Evolutionary conservation across 805 yeast species (phyloP).

Genomic region (Starmera quercuum): DNA sequence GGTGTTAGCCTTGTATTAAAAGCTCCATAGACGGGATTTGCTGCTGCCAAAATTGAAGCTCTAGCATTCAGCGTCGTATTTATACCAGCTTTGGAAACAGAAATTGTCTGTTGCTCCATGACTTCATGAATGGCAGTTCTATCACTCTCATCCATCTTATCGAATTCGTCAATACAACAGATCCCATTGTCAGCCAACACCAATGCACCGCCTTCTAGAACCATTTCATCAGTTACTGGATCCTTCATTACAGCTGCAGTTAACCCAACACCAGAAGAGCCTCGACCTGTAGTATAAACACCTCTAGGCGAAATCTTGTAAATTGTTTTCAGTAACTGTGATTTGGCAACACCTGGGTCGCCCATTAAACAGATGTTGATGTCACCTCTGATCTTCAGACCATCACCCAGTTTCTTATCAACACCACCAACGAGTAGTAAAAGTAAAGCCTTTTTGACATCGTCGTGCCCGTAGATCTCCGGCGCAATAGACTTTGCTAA

Average conservation of each 20-base stretch:
- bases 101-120: constrained; percentile 98
- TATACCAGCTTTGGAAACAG: constrained; percentile 96
- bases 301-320: constrained; percentile 93
- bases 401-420: constrained; percentile 90
- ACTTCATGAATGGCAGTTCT: constrained; percentile 98
- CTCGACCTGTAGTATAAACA: constrained; percentile 96
- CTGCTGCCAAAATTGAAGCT: constrained; percentile 93
- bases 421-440: constrained; percentile 91
- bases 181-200: constrained; percentile 96
- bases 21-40: constrained; percentile 95
- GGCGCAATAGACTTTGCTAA: constrained; percentile 92
- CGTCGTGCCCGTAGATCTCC: constrained; percentile 90
- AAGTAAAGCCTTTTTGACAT: constrained; percentile 85
- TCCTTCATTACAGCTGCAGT: constrained; percentile 99
- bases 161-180: constrained; percentile 98
- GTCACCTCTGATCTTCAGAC: constrained; percentile 96
- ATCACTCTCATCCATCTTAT: constrained; percentile 96
- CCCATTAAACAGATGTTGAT: constrained; percentile 96
- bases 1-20: constrained; percentile 89
- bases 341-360: constrained; percentile 99
- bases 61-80: constrained; percentile 94
- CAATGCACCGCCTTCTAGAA: constrained; percentile 95
- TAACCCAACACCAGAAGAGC: constrained; percentile 97
- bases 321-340: constrained; percentile 87
- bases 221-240: constrained; percentile 98